A percentile compares a stretch with the other conserved stretches of the same genome.
Evolutionary conservation across 192 early-diverging fungal genomes (phyloP).

Genomic region (Coemansia sp.): DNA sequence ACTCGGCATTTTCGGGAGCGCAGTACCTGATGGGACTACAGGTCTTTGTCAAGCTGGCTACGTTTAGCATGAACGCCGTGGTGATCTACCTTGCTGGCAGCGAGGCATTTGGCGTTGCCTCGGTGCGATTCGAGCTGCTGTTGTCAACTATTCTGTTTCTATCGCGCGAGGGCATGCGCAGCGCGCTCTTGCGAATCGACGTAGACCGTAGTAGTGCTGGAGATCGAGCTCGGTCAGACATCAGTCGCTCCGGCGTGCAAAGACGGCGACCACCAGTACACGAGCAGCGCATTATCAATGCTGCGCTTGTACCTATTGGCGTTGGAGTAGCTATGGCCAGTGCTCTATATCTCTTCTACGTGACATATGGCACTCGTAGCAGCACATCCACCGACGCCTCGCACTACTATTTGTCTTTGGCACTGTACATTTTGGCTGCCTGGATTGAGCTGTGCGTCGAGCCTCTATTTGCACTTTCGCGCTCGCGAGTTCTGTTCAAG

Average conservation of each 20-base stretch:
- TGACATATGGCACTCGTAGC: slow-evolving; percentile 3
- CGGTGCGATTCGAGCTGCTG: slow-evolving; percentile 81
- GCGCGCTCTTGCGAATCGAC: slow-evolving; percentile 64
- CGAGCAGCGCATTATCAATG: slow-evolving; percentile 43
- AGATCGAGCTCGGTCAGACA: background rate
- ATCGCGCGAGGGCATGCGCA: slow-evolving; percentile 78
- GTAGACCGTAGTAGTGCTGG: background rate
- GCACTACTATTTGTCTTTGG: slow-evolving; percentile 57
- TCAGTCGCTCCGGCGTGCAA: background rate
- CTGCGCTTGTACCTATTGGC: slow-evolving; percentile 54
- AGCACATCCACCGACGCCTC: slow-evolving; percentile 25
- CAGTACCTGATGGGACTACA: slow-evolving; percentile 76
- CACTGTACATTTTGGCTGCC: slow-evolving; percentile 71
- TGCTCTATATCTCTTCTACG: slow-evolving; percentile 55
- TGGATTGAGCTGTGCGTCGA: slow-evolving; percentile 81
- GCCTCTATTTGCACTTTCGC: slow-evolving; percentile 78
- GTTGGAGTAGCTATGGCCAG: slow-evolving; percentile 45
- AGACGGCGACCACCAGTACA: slow-evolving; percentile 13
- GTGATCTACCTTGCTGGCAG: slow-evolving; percentile 70
- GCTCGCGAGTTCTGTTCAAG: slow-evolving; percentile 71
- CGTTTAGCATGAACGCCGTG: slow-evolving; percentile 81
- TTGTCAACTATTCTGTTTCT: slow-evolving; percentile 90
- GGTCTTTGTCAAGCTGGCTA: slow-evolving; percentile 68
- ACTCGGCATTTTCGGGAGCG: slow-evolving; percentile 66
- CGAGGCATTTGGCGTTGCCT: slow-evolving; percentile 77